Evolutionary conservation across 2,329 filamentous ascomycete species (phyloP), one percentile per base, ranked within the genome.

Genomic region (Venturiaceae sp.): DNA sequence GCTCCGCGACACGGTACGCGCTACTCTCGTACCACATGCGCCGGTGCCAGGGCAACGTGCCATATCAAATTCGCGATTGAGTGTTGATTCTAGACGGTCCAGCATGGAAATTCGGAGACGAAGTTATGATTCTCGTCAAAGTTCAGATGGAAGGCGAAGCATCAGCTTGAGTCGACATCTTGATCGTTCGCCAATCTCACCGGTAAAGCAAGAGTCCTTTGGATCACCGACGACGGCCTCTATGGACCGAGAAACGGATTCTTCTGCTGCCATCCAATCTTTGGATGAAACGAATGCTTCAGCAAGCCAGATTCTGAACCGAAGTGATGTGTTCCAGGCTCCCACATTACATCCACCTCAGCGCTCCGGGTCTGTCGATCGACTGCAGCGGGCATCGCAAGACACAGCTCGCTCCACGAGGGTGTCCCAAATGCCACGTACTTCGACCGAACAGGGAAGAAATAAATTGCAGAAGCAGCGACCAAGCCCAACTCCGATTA

Each of bases 251-350:
- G 86, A 84, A 0, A 90, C 85, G 5, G 83, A 87, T 58, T 92
- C 88, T 1, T 89, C 84, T 2, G 75, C 86, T 33, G 78, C 86
- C 1, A 78, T 84, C 3, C 88, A 74, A 59, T 74, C 72, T 1
- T 67, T 74, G 8, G 58, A 61, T 28, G 60, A 87, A 3, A 83
- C 79, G n/a, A 78, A 79, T 58, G 85, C 87, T 53, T 95, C 92
- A 3, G 92, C 89, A 2, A 97, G 92, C 68, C 91, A 96, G 71
- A 96, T 97, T 37, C 75, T 99, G 8, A 82, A 83, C 57, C 84
- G 88, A 34, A 96, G 91, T 64, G 90, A 94, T 64, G 87, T 96
- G 8, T 97, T 99, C 66, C 85, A 88, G 63, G 86, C 85, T 28
- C 90, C 90, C 16, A 88, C 86, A 0, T 82, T 91, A 19, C 63